Base-by-base conservation (phyloP, 2,329 filamentous ascomycete genomes). In the Diplodia seriata region DNA sequence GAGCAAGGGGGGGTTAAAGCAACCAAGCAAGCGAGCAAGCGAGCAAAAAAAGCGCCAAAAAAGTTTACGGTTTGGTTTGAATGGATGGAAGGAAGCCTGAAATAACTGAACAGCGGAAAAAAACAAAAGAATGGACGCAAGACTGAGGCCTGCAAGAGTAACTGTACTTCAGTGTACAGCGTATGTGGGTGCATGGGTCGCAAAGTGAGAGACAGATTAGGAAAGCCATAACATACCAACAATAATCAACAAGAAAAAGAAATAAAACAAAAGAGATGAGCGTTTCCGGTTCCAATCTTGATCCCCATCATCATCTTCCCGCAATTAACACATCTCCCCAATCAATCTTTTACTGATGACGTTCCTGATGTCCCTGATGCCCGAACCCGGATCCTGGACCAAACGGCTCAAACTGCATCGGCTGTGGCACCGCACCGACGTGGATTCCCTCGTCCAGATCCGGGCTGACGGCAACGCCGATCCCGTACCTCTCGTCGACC, bases 371-470 rank as follows among this genome's bases (percentile, higher is more conserved):
- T 3, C 57, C 57, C 20, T 51, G 56, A 29, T 59, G 56, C 23
- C 56, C 23, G 18, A 43, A 31, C 8, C 40, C 47, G 9, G 15
- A 23, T 9, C 59, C 59, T 1, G 40, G 64, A 2, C 64, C 64
- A 36, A 67, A 67, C 15, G 64, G 64, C 64, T 67, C 64, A 31
- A 67, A 67, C 20, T 40, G 56, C 11, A 47, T 47, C 40, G n/a
- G 23, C 18, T 31, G 59, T 18, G 62, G 49, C 62, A 26, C 62
- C 9, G 49, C 62, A 15, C 51, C 62, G 8, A 65, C 62, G 23
- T 65, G 62, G 15, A 54, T 54, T 2, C 62, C 49, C 4, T 55
- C 62, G 33, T 65, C 62, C 8, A 65, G 11, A 31, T 54, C 62
- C 7, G 62, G 49, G 18, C 49, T 65, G 6, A 65, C 51, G 8